phyloP scores from a whole-genome alignment of 495 filamentous ascomycete genomes.

The Penicillium silybi region DNA sequence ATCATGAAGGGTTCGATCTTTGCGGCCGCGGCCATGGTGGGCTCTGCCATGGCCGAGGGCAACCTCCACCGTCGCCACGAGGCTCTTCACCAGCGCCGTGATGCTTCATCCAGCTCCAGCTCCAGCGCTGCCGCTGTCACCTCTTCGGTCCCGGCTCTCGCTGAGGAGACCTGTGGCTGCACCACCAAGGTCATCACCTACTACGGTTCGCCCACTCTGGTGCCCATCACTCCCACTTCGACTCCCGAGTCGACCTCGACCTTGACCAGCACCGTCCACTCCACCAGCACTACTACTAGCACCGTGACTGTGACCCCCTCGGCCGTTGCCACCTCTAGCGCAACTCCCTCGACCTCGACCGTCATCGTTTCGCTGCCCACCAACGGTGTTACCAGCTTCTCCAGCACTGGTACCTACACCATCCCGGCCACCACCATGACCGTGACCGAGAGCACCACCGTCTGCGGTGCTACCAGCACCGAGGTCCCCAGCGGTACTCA shows the following conservation, averaged over 20 bases:
- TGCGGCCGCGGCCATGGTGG: slow-evolving; percentile 62
- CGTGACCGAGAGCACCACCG: slow-evolving; percentile 66
- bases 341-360: slow-evolving; percentile 22
- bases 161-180: slow-evolving; percentile 57
- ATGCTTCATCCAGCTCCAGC: slow-evolving; percentile 7
- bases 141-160: slow-evolving; percentile 25
- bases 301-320: slow-evolving; percentile 28
- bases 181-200: slow-evolving; percentile 62
- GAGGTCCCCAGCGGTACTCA: slow-evolving; percentile 59
- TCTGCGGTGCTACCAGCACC: slow-evolving; percentile 61
- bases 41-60: slow-evolving; percentile 56
- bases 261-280: slow-evolving; percentile 33
- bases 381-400: slow-evolving; percentile 60
- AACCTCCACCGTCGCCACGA: slow-evolving; percentile 60
- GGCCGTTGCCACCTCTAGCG: not conserved
- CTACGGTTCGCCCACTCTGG: slow-evolving; percentile 54
- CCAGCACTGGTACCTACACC: slow-evolving; percentile 72
- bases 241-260: slow-evolving; percentile 16
- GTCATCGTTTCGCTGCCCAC: slow-evolving; percentile 51
- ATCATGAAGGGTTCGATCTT: slow-evolving; percentile 68
- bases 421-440: slow-evolving; percentile 73
- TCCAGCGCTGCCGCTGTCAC: slow-evolving; percentile 20
- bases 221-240: slow-evolving; percentile 22
- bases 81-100: slow-evolving; percentile 50
- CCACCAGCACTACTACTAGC: slow-evolving; percentile 40